Base-by-base conservation (phyloP, 2,329 filamentous ascomycete species). In the Colletotrichum camelliae region DNA sequence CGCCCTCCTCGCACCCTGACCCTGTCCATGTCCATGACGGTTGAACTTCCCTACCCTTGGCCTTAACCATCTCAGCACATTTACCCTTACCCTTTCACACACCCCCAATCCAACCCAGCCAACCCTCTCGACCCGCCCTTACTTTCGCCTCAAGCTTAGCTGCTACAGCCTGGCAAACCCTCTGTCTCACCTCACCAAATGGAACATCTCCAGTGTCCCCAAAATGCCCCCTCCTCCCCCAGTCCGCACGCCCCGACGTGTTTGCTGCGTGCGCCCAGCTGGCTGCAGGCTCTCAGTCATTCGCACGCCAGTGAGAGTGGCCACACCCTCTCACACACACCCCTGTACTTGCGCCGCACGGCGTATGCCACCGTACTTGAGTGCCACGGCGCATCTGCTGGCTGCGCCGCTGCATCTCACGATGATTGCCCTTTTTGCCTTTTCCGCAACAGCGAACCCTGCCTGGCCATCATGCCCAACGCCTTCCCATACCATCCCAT, bases 381-480 rank as follows among this genome's bases (percentile, higher is more conserved):
- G 65, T 67, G 52, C 33, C 52, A 62, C 24, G 31, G 15, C 55
- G 39, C 68, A 65, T 55, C 58, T 70, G 58, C 67, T 52, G 27
- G 71, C 67, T n/a, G 58, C 67, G 48, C 33, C 66, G 67, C 67
- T 65, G 71, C 33, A 74, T 71, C 67, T 71, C 72, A 33, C 48
- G 48, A 61, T 71, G 61, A 61, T 48, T 60, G 27, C 68, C 27
- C 52, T 24, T 43, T 16, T 57, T 33, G 27, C 48, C 43, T 73
- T 37, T 70, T 64, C 57, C 57, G 57, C 66, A 43, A 73, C 39
- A 31, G 27, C 37, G 37, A 55, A 61, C 18, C 67, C 24, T 60
- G 43, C 10, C n/a, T n/a, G 29, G 48, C 39, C 10, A 21, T 55
- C 33, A 57, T 67, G 31, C 21, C 35, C n/a, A 58, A 29, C 18